Evolutionary conservation across 2,329 filamentous ascomycete genomes (phyloP).

Genomic region (Lachnellula occidentalis): DNA sequence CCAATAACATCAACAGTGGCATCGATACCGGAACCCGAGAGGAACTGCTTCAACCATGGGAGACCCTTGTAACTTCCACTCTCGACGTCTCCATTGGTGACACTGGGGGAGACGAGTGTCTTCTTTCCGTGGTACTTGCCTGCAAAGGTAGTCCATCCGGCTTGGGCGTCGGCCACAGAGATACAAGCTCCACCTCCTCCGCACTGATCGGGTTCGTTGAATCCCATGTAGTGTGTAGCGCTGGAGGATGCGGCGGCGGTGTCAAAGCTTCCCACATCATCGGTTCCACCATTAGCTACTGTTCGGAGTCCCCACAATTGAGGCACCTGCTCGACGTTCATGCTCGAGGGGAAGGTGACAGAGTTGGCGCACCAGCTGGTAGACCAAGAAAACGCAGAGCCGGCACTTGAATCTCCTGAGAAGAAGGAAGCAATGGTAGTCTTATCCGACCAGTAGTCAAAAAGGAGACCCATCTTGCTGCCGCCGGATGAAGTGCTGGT

Average conservation of each 20-base stretch:
- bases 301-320: slow-evolving; percentile 26
- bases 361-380: not conserved
- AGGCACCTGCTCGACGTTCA: not conserved
- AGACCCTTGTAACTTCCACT: slow-evolving; percentile 34
- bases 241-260: not conserved
- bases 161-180: slow-evolving; percentile 31
- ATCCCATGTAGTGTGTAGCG: slow-evolving; percentile 54
- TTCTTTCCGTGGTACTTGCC: too few relatives aligned
- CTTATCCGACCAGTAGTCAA: slow-evolving; percentile 44
- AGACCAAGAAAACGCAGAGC: not conserved
- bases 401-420: slow-evolving; percentile 17
- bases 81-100: slow-evolving; percentile 39
- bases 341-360: slow-evolving; percentile 9
- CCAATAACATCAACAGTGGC: slow-evolving; percentile 39
- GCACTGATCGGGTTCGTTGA: slow-evolving; percentile 66
- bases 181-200: slow-evolving; percentile 47
- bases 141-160: slow-evolving; percentile 32
- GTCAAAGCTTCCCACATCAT: too few relatives aligned
- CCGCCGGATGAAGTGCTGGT: slow-evolving; percentile 6
- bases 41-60: slow-evolving; percentile 28
- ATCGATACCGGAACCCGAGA: slow-evolving; percentile 37
- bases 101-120: slow-evolving; percentile 39
- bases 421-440: slow-evolving; percentile 42
- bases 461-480: slow-evolving; percentile 57
- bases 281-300: slow-evolving; percentile 39